Evolutionary conservation across 257 asterid genomes (phyloP).

Genomic region (Coffea eugenioides): DNA sequence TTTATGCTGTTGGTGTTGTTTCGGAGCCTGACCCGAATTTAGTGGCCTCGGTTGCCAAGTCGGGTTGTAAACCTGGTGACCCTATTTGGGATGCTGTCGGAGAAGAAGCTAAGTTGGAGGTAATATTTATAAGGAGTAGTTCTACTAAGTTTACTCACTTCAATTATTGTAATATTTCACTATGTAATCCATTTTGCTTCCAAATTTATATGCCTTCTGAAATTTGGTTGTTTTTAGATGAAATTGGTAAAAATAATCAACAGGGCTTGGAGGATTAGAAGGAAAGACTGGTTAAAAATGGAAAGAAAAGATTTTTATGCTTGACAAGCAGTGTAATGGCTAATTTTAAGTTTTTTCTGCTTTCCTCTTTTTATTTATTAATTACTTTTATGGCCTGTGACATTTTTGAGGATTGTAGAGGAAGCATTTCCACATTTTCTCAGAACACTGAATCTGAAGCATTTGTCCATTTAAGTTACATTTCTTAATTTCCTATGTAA

Average conservation of each 20-base stretch:
- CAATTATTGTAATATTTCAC: not conserved
- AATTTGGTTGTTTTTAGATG: not conserved
- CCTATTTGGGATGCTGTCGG: conserved; percentile 47
- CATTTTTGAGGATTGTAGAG: not conserved
- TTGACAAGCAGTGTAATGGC: not conserved
- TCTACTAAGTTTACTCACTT: not conserved
- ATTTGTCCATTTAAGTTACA: too few species aligned
- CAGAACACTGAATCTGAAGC: not conserved
- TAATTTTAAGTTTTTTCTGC: not conserved
- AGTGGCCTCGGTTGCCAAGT: conserved; percentile 35
- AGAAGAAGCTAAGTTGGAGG: conserved; percentile 44
- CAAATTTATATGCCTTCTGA: not conserved
- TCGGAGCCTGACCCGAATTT: conserved; percentile 40
- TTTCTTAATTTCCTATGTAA: too few species aligned
- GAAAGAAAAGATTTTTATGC: not conserved
- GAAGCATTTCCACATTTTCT: not conserved
- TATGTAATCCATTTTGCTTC: not conserved
- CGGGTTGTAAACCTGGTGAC: conserved; percentile 38
- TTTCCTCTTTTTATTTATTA: not conserved
- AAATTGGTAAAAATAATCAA: not conserved
- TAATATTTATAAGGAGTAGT: not conserved
- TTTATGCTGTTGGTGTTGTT: conserved; percentile 46
- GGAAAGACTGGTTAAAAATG: not conserved
- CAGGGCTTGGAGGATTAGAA: not conserved
- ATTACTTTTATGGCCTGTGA: not conserved